A percentile compares a stretch with the other conserved stretches of the same genome.
phyloP scores from a whole-genome alignment of 2,329 filamentous ascomycete genomes.

The Scedosporium apiospermum region DNA sequence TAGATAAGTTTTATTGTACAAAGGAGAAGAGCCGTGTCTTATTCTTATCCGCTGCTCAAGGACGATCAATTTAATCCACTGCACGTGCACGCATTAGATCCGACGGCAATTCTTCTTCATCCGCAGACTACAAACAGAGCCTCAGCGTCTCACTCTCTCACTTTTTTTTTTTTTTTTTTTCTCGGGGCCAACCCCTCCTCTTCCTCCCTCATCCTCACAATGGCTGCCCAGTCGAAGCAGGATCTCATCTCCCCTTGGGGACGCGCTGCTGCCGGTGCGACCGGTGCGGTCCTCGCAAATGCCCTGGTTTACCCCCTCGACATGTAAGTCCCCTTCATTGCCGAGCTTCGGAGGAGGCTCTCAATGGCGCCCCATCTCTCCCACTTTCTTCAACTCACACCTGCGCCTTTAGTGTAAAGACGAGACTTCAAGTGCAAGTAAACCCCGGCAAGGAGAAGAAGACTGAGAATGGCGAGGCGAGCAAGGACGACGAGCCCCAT shows the following conservation, averaged over 20 bases:
- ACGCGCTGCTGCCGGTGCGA: constrained; percentile 81
- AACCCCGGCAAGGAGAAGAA: constrained; percentile 8
- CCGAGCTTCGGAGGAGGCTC: background rate
- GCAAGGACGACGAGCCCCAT: constrained; percentile 48
- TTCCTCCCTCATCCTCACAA: constrained; percentile 14
- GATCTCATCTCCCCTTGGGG: constrained; percentile 80
- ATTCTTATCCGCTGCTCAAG: background rate
- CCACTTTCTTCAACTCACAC: background rate
- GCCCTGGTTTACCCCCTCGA: constrained; percentile 92
- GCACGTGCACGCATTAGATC: background rate
- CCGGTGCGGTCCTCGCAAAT: constrained; percentile 89
- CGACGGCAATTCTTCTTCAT: background rate
- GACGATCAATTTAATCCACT: background rate
- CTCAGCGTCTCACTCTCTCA: background rate
- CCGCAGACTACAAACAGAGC: background rate
- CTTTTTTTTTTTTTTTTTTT: background rate
- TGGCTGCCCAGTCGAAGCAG: constrained; percentile 54
- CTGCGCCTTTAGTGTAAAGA: constrained; percentile 67
- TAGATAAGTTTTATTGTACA: background rate
- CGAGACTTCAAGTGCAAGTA: constrained; percentile 88
- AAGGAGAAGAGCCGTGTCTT: background rate
- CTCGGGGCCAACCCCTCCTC: background rate
- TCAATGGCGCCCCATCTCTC: background rate
- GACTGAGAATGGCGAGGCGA: constrained; percentile 35
- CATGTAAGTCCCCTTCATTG: constrained; percentile 54